Percentiles rank a stretch among this genome's conserved stretches.
These are phyloP conservation scores for Mucor saturninus DNA, from an alignment of 371 early-diverging fungal genomes.

Conservation along the genomic window DNA sequence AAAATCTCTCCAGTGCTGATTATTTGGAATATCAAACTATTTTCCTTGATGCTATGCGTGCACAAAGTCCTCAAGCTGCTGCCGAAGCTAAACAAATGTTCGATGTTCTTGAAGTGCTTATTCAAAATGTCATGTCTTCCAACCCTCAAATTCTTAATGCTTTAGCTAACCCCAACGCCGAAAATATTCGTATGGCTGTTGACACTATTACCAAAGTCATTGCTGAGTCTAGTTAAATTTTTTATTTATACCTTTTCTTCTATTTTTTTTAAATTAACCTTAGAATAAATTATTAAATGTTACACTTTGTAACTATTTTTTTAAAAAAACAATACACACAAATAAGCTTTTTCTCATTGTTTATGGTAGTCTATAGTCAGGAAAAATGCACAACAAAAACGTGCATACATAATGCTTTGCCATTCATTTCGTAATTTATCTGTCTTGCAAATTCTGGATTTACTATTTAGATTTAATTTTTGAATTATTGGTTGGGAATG, in stretches of 20 bases:
- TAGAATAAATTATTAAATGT: neutral
- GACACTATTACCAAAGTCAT: neutral
- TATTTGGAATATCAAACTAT: neutral
- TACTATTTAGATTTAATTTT: too few relatives aligned
- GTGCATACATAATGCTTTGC: neutral
- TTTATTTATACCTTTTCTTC: neutral
- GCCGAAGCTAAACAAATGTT: constrained; percentile 1
- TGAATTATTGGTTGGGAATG: too few relatives aligned
- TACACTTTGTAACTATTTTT: too few relatives aligned
- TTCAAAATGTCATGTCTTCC: neutral
- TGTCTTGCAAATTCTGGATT: too few relatives aligned
- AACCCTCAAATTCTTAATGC: constrained; percentile 2
- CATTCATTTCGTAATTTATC: neutral
- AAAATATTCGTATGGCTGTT: constrained; percentile 4
- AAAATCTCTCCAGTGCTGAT: constrained; percentile 7
- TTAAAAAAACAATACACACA: too few relatives aligned
- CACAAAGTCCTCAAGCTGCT: constrained; percentile 3
- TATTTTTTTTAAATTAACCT: neutral
- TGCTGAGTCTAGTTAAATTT: neutral
- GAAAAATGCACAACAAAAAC: neutral
- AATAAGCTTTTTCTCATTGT: too few relatives aligned
- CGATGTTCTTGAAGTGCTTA: neutral
- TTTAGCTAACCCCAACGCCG: constrained; percentile 12
- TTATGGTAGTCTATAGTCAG: neutral
- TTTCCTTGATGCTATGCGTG: constrained; percentile 6